Conservation (phyloP, 2,329 filamentous ascomycete genomes). For the Dactylonectria macrodidyma region DNA sequence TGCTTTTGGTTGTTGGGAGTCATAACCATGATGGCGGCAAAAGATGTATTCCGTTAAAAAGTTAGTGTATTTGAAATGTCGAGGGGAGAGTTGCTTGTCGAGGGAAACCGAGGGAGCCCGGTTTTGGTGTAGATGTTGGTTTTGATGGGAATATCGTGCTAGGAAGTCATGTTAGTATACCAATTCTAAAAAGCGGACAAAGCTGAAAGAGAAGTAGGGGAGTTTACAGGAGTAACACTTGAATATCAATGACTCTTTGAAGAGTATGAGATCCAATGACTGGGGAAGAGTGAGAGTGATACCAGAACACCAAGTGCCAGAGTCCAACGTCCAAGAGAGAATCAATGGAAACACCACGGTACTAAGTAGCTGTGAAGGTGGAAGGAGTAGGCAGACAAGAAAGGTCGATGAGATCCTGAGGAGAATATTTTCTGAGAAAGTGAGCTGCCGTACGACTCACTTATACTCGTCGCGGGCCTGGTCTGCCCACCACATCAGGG, state of each 20-base stretch:
- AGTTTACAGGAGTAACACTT: background rate
- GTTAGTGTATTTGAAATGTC: background rate
- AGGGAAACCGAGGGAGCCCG: background rate
- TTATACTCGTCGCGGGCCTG: constrained; percentile 38
- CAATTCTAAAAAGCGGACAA: background rate
- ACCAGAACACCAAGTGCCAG: constrained; percentile 35
- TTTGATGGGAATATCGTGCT: no score
- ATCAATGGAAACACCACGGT: background rate
- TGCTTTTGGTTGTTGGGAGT: constrained; percentile 42
- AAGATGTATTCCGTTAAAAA: no score
- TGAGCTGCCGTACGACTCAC: constrained; percentile 44
- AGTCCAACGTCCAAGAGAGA: background rate
- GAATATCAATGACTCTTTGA: background rate
- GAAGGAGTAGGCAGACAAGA: constrained; percentile 21
- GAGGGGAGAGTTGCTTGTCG: background rate
- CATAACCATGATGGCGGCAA: constrained; percentile 35
- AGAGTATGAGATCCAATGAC: background rate
- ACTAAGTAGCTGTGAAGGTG: constrained; percentile 18
- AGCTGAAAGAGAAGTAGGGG: background rate
- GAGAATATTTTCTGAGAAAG: constrained; percentile 27
- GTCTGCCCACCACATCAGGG: constrained; percentile 20
- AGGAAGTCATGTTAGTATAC: background rate
- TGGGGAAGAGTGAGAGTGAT: constrained; percentile 37
- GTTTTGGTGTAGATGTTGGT: background rate
- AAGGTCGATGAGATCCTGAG: constrained; percentile 16